phyloP scores from a whole-genome alignment of 768 basidiomycete species.

The Flagelloscypha sp. region DNA sequence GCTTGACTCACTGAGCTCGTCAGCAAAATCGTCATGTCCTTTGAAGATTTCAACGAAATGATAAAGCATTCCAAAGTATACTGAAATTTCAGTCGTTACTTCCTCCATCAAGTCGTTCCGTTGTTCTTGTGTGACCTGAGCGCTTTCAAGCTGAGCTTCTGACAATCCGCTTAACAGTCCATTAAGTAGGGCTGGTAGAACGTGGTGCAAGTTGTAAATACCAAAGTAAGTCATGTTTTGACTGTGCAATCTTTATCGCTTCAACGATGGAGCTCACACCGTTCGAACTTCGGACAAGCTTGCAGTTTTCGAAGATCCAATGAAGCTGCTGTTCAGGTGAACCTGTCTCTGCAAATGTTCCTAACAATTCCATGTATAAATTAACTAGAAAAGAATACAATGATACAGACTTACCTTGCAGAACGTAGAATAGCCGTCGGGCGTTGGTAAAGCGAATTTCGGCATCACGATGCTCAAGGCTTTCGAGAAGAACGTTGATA shows the following conservation, averaged over 20 bases:
- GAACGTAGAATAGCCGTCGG: conserved; percentile 78
- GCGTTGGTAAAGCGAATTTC: conserved; percentile 84
- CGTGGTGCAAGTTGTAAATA: too few relatives aligned
- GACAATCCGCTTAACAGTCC: too few relatives aligned
- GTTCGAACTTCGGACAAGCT: conserved; percentile 74
- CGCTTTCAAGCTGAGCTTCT: too few relatives aligned
- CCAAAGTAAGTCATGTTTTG: conserved; percentile 82
- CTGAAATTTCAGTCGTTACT: conserved; percentile 83
- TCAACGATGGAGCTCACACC: conserved; percentile 77
- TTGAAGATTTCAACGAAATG: conserved; percentile 92
- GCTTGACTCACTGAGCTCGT: conserved; percentile 78
- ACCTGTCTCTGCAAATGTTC: conserved; percentile 83
- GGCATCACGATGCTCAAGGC: conserved; percentile 78
- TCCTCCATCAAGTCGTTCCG: conserved; percentile 84
- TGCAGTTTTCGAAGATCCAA: conserved; percentile 93
- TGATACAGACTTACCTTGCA: conserved; percentile 61
- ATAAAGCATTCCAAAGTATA: conserved; percentile 93
- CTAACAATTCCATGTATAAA: conserved; percentile 27
- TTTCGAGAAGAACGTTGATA: conserved; percentile 75
- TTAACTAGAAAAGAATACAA: conserved; percentile 1
- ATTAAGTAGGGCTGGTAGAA: too few relatives aligned
- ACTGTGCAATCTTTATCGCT: conserved; percentile 83
- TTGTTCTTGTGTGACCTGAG: too few relatives aligned
- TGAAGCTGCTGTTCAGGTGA: conserved; percentile 93
- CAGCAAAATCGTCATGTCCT: conserved; percentile 89